phyloP scores from a whole-genome alignment of 2,329 filamentous ascomycete genomes.

The Trichoderma endophyticum region DNA sequence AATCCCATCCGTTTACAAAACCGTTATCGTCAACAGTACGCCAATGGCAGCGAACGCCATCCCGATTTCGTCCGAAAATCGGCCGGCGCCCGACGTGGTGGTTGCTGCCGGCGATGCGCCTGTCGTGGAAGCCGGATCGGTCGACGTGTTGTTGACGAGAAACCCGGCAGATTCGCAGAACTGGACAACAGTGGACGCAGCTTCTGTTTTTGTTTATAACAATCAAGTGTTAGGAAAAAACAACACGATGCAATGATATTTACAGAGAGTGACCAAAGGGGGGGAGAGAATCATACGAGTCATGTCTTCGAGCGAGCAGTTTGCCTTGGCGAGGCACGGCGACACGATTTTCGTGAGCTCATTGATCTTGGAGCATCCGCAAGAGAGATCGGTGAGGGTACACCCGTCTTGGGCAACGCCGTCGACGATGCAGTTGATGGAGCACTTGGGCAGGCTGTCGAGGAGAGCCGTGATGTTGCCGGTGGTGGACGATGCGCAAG shows the following conservation, averaged over 20 bases:
- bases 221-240: not conserved
- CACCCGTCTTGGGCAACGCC: conserved; percentile 35
- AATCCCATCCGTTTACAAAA: not conserved
- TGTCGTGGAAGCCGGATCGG: not conserved
- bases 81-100: not conserved
- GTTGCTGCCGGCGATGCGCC: not conserved
- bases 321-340: conserved; percentile 35
- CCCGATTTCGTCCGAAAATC: not conserved
- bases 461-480: conserved; percentile 21
- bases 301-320: conserved; percentile 34
- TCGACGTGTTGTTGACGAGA: not conserved
- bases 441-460: conserved; percentile 37
- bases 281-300: not conserved
- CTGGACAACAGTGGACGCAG: not conserved
- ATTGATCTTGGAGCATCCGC: conserved; percentile 38
- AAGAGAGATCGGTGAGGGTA: conserved; percentile 33
- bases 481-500: conserved; percentile 17
- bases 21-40: not conserved
- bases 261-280: not conserved
- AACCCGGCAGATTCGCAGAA: not conserved
- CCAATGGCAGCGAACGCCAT: not conserved
- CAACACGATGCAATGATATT: not conserved
- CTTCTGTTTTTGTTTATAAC: not conserved
- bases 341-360: conserved; percentile 34
- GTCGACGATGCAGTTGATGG: conserved; percentile 35